Percentiles rank a stretch among this genome's conserved stretches.
Evolutionary conservation across 352 stramenopile genomes (phyloP).

Genomic region (Globisporangium acanthophoron): DNA sequence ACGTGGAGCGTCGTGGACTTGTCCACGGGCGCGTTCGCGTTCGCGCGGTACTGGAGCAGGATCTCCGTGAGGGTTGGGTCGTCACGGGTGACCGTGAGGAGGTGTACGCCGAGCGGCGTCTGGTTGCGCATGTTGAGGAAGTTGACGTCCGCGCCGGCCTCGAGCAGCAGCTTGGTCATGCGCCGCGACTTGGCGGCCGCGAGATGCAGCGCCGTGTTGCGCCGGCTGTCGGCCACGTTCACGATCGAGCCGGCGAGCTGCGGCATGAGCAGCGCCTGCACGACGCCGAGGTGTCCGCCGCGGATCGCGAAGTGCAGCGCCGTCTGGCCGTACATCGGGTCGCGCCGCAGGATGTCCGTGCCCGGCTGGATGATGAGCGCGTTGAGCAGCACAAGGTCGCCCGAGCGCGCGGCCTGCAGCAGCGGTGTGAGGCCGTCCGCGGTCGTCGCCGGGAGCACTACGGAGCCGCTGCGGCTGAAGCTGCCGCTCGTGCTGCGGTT

Average conservation of each 20-base stretch:
- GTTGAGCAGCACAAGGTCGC: conserved; percentile 63
- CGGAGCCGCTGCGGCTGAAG: conserved; percentile 11
- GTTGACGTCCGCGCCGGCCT: conserved; percentile 50
- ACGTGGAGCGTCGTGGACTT: conserved; percentile 62
- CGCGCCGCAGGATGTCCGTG: conserved; percentile 60
- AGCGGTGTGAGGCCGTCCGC: conserved; percentile 65
- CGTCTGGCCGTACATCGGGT: conserved; percentile 63
- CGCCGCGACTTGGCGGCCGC: conserved; percentile 56
- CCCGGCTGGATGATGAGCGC: conserved; percentile 62
- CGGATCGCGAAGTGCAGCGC: conserved; percentile 68
- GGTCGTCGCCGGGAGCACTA: conserved; percentile 7
- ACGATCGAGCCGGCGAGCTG: conserved; percentile 59
- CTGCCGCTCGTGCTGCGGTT: conserved; percentile 23
- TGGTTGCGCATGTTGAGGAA: conserved; percentile 69
- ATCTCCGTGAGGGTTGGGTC: conserved; percentile 59
- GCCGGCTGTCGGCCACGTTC: conserved; percentile 60
- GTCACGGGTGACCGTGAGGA: conserved; percentile 48
- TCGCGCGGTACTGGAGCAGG: conserved; percentile 46
- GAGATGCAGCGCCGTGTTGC: conserved; percentile 58
- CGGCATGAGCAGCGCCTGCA: conserved; percentile 64
- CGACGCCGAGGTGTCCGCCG: conserved; percentile 52
- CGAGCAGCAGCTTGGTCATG: conserved; percentile 57
- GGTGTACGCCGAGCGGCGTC: conserved; percentile 57
- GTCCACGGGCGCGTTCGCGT: conserved; percentile 52
- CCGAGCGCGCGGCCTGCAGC: conserved; percentile 50